These are phyloP conservation scores for Begonia loranthoides DNA, from an alignment of 306 rosid genomes.

Conservation along the genomic window DNA sequence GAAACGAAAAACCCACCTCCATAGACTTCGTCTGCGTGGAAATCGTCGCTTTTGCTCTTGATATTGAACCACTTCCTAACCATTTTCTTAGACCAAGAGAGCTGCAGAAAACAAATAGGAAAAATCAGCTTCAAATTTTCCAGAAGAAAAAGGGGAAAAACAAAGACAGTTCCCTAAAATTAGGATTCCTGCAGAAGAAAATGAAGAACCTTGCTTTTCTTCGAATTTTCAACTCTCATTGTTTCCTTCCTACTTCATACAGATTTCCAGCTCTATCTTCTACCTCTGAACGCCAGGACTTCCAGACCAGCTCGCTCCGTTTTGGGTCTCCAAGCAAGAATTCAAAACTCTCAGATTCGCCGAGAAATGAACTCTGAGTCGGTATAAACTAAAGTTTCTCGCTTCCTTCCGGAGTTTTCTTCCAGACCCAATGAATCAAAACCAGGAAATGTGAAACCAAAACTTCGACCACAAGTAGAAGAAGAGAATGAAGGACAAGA, in stretches of 20 bases:
- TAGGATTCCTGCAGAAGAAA: slow-evolving; percentile 7
- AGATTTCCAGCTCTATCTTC: slow-evolving; percentile 21
- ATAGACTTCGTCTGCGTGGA: slow-evolving; percentile 52
- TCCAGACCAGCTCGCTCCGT: background rate
- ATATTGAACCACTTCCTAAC: slow-evolving; percentile 93
- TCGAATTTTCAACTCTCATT: slow-evolving; percentile 84
- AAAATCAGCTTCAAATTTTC: slow-evolving; percentile 32
- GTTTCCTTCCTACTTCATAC: slow-evolving; percentile 61
- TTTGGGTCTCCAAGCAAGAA: slow-evolving; percentile 9
- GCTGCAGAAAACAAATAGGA: slow-evolving; percentile 48
- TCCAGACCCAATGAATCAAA: slow-evolving; percentile 13
- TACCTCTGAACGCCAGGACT: slow-evolving; percentile 17
- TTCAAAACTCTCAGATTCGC: slow-evolving; percentile 7
- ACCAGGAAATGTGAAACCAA: slow-evolving; percentile 30
- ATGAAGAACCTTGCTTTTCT: slow-evolving; percentile 72
- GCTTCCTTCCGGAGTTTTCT: background rate
- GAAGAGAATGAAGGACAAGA: slow-evolving; percentile 26
- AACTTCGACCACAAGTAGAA: slow-evolving; percentile 18
- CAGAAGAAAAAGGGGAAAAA: slow-evolving; percentile 9
- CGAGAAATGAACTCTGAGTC: slow-evolving; percentile 9
- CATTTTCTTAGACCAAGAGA: slow-evolving; percentile 99
- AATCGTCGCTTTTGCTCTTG: slow-evolving; percentile 74
- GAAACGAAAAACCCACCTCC: slow-evolving; percentile 49
- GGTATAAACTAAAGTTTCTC: slow-evolving; percentile 6
- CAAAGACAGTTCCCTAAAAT: no score